Percentiles rank a stretch among this genome's conserved stretches.
phyloP scores from a whole-genome alignment of 352 stramenopile species.

The Globisporangium splendens region DNA sequence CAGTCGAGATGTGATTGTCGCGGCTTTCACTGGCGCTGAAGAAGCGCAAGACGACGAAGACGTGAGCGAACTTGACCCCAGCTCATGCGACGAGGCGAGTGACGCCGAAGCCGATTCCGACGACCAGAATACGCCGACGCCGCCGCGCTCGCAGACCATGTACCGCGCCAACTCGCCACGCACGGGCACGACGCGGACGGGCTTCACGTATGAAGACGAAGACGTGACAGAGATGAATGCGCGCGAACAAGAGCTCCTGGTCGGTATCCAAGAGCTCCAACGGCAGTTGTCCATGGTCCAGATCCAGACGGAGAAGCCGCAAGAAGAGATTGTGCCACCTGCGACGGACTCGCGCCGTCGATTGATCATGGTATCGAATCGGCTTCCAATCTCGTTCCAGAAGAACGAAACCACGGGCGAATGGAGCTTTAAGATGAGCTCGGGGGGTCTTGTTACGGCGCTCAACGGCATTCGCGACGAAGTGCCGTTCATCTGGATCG shows the following conservation, averaged over 20 bases:
- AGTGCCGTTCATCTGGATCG: conserved; percentile 84
- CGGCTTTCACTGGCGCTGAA: too few relatives aligned
- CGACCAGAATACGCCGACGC: background rate
- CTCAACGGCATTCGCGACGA: conserved; percentile 60
- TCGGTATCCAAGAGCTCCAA: conserved; percentile 88
- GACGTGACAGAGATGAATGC: conserved; percentile 75
- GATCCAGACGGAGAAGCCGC: conserved; percentile 15
- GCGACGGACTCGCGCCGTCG: conserved; percentile 52
- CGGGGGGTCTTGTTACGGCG: conserved; percentile 80
- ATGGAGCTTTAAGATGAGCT: conserved; percentile 87
- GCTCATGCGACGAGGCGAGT: conserved; percentile 11
- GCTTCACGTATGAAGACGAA: conserved; percentile 52
- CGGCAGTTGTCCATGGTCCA: conserved; percentile 28
- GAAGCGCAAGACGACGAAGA: conserved; percentile 15
- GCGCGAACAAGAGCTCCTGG: conserved; percentile 83
- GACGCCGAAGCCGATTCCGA: background rate
- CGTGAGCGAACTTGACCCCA: background rate
- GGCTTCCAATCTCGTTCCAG: conserved; percentile 69
- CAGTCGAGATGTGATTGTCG: too few relatives aligned
- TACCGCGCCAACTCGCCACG: conserved; percentile 24
- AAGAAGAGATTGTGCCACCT: conserved; percentile 8
- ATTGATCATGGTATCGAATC: conserved; percentile 88
- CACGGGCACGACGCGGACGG: conserved; percentile 11
- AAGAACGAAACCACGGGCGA: conserved; percentile 81
- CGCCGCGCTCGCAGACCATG: conserved; percentile 26